phyloP scores from a whole-genome alignment of 106 monocot genomes.

The Xerophyta viscosa region DNA sequence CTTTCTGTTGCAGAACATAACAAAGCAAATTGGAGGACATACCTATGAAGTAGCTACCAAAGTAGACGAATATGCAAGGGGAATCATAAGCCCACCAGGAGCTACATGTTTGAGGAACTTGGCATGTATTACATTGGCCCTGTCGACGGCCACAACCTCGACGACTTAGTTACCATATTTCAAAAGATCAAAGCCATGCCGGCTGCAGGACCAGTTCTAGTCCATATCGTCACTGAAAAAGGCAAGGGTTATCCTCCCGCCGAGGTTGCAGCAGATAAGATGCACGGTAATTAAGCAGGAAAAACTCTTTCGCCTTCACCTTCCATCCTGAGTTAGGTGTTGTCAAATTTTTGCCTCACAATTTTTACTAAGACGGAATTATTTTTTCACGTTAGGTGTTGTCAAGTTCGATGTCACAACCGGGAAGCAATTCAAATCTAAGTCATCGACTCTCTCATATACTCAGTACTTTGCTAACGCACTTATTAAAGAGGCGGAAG shows the following conservation, averaged over 20 bases:
- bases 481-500: constrained; percentile 68
- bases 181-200: constrained; percentile 65
- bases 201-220: constrained; percentile 75
- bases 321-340: no score
- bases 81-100: constrained; percentile 52
- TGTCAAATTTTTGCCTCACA: no score
- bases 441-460: constrained; percentile 51
- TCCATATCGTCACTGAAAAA: constrained; percentile 88
- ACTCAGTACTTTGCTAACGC: constrained; percentile 79
- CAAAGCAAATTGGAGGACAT: constrained; percentile 56
- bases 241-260: constrained; percentile 83
- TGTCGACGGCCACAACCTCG: constrained; percentile 71
- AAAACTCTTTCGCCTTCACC: no score
- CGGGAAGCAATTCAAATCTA: constrained; percentile 70
- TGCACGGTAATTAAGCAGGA: constrained; percentile 72
- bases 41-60: constrained; percentile 65
- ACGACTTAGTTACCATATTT: constrained; percentile 61
- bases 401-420: constrained; percentile 63
- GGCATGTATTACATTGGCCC: constrained; percentile 83
- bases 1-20: constrained; percentile 41
- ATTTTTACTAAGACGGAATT: no score
- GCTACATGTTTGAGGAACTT: constrained; percentile 69
- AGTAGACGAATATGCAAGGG: constrained; percentile 70
- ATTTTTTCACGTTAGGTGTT: constrained; percentile 29
- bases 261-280: constrained; percentile 64